A percentile compares a stretch with the other conserved stretches of the same genome.
Evolutionary conservation across 176 grass and related monocot genomes (phyloP).

Genomic region (Ananas comosus): DNA sequence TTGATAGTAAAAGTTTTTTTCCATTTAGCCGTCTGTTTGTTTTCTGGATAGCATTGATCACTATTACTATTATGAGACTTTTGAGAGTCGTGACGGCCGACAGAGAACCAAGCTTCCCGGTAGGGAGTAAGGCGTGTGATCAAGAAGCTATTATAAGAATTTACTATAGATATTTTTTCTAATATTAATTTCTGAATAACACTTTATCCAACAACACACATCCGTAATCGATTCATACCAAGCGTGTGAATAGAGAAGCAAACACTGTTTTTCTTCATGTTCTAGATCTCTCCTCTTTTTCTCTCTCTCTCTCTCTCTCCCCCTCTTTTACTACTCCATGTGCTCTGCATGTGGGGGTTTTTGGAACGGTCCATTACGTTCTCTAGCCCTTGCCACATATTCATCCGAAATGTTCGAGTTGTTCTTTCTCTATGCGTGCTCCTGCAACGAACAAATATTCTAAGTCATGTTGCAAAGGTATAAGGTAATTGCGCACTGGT

Average conservation of each 20-base stretch:
- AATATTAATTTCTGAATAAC: too few species aligned
- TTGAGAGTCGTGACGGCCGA: too few species aligned
- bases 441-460: conserved; percentile 6
- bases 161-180: too few species aligned
- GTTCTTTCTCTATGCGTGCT: background rate
- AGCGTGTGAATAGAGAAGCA: background rate
- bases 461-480: background rate
- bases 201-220: background rate
- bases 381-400: background rate
- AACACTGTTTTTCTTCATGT: background rate
- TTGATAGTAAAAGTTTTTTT: too few species aligned
- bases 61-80: too few species aligned
- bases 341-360: conserved; percentile 30
- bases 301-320: background rate
- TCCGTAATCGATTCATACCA: too few species aligned
- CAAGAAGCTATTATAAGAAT: too few species aligned
- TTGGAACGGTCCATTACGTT: conserved; percentile 11
- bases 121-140: too few species aligned
- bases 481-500: too few species aligned
- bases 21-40: too few species aligned
- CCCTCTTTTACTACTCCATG: conserved; percentile 6
- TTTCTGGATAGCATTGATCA: too few species aligned
- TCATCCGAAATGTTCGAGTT: background rate
- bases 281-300: background rate
- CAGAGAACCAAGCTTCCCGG: too few species aligned